Evolutionary conservation across 169 alveolate genomes (phyloP), one percentile per base, ranked within the genome.

Genomic region (Cryptosporidium meleagridis): DNA sequence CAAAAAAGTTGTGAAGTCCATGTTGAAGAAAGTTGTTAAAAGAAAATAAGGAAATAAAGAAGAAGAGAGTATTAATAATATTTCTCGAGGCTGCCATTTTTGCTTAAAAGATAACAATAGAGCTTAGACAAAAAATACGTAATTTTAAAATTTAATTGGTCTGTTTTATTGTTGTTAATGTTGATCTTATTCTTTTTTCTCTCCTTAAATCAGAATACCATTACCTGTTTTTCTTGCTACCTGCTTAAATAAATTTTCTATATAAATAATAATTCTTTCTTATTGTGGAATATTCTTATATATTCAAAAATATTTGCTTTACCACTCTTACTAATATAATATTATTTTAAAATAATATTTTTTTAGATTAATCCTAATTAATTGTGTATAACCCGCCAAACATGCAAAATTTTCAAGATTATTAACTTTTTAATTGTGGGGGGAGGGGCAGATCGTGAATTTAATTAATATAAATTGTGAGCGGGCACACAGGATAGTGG

Each of bases 341-440:
- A 12, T 45, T 45, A 45, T 8, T 48, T 48, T 7, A 48, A 14
- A 48, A 48, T 48, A 2, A 14, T 41, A 41, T n/a, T n/a, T 55
- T 55, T 55, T 55, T 55, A 55, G 67, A 55, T 55, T 55, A 55
- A 2, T 55, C 26, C 31, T 26, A 16, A 12, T 7, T 16, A 16
- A 0, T 8, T 10, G 9, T 0, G 35, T n/a, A 10, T 1, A 48
- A 14, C 31, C 67, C 67, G 67, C 67, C 67, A 55, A 55, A 55
- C 37, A 55, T 55, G 67, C 35, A 55, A 16, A 55, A 55, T 55
- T 55, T 55, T 55, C 23, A 55, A 55, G 67, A 55, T 55, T n/a
- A 55, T 7, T 9, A 55, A 9, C 16, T 26, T 26, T 8, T 3
- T 55, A 26, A 23, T 3, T 10, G 31, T 5, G 67, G 67, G 67